A percentile compares a stretch with the other conserved stretches of the same genome.
Conservation (phyloP, 2,329 filamentous ascomycete species). For the Penicillium sp. region DNA sequence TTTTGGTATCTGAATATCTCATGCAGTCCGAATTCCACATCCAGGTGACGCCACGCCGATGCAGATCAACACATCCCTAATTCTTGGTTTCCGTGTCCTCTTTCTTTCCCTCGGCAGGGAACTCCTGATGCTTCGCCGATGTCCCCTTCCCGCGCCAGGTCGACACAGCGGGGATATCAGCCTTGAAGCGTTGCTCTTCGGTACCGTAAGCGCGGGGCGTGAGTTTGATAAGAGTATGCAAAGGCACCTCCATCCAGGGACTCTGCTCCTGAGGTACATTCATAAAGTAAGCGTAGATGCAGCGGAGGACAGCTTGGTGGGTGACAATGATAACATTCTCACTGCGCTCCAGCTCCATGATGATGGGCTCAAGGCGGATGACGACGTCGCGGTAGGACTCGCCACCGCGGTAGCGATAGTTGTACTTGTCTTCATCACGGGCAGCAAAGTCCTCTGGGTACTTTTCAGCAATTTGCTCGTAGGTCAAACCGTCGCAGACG, state of each 20-base stretch:
- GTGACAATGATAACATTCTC: conserved; percentile 98
- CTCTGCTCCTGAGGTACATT: conserved; percentile 86
- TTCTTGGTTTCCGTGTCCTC: conserved; percentile 3
- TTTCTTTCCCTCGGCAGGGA: conserved; percentile 20
- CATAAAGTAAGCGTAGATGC: conserved; percentile 99
- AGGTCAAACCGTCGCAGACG: conserved; percentile 92
- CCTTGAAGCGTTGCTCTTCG: conserved; percentile 75
- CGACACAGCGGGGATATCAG: conserved; percentile 88
- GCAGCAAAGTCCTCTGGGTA: conserved; percentile 93
- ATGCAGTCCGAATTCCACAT: conserved; percentile 11
- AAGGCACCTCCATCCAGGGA: conserved; percentile 96
- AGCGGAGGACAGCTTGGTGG: conserved; percentile 89
- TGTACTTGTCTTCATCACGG: conserved; percentile 97
- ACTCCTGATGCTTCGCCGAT: conserved; percentile 70
- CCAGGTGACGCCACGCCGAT: conserved; percentile 11
- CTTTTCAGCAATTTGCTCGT: conserved; percentile 81
- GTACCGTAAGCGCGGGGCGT: conserved; percentile 92
- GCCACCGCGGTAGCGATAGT: conserved; percentile 94
- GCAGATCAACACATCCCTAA: conserved; percentile 5
- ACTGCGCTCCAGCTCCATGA: conserved; percentile 94
- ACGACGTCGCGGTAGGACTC: conserved; percentile 96
- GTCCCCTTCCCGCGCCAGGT: conserved; percentile 93
- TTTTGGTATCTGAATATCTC: conserved; percentile 15
- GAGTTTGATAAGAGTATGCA: conserved; percentile 93
- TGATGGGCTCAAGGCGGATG: conserved; percentile 94